Percentiles rank a stretch among this genome's conserved stretches.
phyloP scores from a whole-genome alignment of 2,329 filamentous ascomycete genomes.

The Calonectria leucothoes region DNA sequence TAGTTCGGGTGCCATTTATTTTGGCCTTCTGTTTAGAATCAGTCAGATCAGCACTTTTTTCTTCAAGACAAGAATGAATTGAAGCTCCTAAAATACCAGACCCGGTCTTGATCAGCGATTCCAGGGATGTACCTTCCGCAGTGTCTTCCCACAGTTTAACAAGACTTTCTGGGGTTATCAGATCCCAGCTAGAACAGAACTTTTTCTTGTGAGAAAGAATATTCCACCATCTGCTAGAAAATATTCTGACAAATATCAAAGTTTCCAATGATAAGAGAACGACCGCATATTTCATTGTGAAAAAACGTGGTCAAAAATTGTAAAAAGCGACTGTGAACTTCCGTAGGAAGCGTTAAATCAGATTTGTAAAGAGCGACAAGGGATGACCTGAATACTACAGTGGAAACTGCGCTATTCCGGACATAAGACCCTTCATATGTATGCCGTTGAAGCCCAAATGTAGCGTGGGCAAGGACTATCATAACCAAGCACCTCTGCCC shows the following conservation, averaged over 20 bases:
- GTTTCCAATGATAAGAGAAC: neutral
- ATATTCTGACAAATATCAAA: neutral
- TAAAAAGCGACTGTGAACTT: neutral
- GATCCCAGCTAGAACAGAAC: neutral
- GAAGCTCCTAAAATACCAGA: neutral
- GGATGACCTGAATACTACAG: neutral
- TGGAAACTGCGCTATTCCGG: neutral
- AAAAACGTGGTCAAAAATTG: neutral
- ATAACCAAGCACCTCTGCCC: too few relatives aligned
- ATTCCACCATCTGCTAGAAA: neutral
- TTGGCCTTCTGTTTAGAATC: neutral
- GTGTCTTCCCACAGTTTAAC: neutral
- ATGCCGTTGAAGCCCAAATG: too few relatives aligned
- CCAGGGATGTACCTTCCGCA: neutral
- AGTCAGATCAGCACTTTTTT: too few relatives aligned
- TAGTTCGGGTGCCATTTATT: neutral
- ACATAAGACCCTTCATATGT: neutral
- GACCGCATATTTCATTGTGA: neutral
- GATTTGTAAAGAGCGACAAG: neutral
- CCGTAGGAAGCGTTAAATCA: neutral
- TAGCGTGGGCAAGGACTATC: neutral
- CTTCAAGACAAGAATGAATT: too few relatives aligned
- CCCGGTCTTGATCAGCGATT: neutral
- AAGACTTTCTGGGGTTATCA: neutral
- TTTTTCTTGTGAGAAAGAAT: neutral